phyloP scores from a whole-genome alignment of 2,329 filamentous ascomycete species.

The Alternaria infectoria region DNA sequence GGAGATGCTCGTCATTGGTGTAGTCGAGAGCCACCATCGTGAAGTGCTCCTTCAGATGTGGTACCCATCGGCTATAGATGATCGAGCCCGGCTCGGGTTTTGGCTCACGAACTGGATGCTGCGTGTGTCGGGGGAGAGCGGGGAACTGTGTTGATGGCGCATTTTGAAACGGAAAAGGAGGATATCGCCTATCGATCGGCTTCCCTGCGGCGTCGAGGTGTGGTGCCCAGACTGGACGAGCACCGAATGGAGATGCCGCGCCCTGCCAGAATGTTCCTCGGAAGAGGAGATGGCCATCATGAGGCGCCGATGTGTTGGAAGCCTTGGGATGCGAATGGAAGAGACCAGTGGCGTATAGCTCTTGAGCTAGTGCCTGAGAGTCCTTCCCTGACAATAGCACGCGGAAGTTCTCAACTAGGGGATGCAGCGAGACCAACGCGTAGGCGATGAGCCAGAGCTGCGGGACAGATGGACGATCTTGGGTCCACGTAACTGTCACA shows the following conservation, averaged over 20 bases:
- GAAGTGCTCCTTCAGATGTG: slow-evolving; percentile 76
- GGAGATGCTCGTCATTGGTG: slow-evolving; percentile 66
- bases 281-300: slow-evolving; percentile 56
- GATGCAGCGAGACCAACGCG: slow-evolving; percentile 53
- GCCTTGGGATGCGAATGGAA: slow-evolving; percentile 51
- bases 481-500: slow-evolving; percentile 52
- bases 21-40: slow-evolving; percentile 78
- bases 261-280: slow-evolving; percentile 58
- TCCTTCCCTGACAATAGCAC: slow-evolving; percentile 49
- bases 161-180: slow-evolving; percentile 51
- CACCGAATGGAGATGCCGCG: slow-evolving; percentile 51
- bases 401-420: slow-evolving; percentile 54
- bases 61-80: slow-evolving; percentile 80
- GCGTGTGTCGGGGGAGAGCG: slow-evolving; percentile 61
- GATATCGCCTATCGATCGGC: slow-evolving; percentile 51
- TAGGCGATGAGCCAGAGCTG: slow-evolving; percentile 58
- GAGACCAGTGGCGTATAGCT: slow-evolving; percentile 53
- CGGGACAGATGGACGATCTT: slow-evolving; percentile 49
- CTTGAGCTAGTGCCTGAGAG: slow-evolving; percentile 46
- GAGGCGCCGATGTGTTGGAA: slow-evolving; percentile 42
- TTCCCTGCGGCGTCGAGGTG: slow-evolving; percentile 42
- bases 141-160: slow-evolving; percentile 58
- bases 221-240: slow-evolving; percentile 50
- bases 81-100: slow-evolving; percentile 74
- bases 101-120: slow-evolving; percentile 73